Percentiles rank a stretch among this genome's conserved stretches.
Conservation (phyloP, 768 basidiomycete species). For the Sarcodon aspratus region DNA sequence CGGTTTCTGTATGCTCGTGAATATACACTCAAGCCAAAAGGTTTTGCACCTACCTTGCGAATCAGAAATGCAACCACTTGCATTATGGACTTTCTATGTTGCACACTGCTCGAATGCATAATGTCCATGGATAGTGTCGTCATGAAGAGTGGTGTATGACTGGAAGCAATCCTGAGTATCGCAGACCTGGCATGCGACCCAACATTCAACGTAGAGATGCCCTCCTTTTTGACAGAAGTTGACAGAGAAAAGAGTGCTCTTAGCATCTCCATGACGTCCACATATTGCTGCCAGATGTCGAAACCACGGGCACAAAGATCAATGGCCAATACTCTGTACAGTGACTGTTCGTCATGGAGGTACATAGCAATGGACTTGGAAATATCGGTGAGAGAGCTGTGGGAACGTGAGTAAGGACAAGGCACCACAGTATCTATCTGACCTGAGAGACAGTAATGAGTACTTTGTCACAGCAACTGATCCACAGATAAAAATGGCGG, state of each 20-base stretch:
- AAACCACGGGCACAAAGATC: constrained; percentile 90
- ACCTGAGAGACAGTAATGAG: constrained; percentile 66
- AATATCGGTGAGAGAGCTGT: constrained; percentile 70
- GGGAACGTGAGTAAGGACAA: background rate
- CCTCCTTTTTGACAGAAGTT: constrained; percentile 61
- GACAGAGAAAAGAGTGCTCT: constrained; percentile 76
- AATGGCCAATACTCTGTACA: constrained; percentile 63
- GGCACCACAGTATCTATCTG: constrained; percentile 4
- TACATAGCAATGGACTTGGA: constrained; percentile 74
- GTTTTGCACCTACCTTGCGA: constrained; percentile 48
- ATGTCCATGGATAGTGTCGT: constrained; percentile 88
- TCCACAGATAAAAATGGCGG: constrained; percentile 74
- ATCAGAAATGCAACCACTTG: constrained; percentile 91
- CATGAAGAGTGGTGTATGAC: constrained; percentile 87
- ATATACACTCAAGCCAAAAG: background rate
- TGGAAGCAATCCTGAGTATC: constrained; percentile 73
- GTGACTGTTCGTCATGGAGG: constrained; percentile 60
- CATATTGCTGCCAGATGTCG: constrained; percentile 87
- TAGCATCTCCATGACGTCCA: constrained; percentile 82
- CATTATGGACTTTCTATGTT: constrained; percentile 80
- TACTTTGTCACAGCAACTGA: constrained; percentile 76
- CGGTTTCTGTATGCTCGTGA: constrained; percentile 46
- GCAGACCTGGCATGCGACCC: constrained; percentile 74
- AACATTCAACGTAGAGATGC: constrained; percentile 53
- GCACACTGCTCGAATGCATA: constrained; percentile 58